Evolutionary conservation across 352 stramenopile species (phyloP).

Genomic region (Phytophthora cactorum): DNA sequence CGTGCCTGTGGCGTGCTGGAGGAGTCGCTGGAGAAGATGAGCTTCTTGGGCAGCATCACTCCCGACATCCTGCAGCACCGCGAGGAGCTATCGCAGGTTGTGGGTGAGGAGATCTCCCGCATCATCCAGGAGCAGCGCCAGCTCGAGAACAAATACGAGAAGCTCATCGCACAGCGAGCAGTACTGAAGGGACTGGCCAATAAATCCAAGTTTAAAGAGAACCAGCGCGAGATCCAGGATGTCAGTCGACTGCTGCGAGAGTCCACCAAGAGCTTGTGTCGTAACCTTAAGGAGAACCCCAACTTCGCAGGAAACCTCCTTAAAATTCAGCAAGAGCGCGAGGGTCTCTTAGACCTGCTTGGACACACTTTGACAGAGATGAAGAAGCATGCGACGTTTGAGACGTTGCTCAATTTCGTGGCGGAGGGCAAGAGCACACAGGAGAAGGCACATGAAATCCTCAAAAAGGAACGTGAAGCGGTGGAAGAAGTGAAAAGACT

Average conservation of each 20-base stretch:
- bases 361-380: slow-evolving; percentile 68
- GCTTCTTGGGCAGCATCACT: slow-evolving; percentile 91
- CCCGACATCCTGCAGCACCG: slow-evolving; percentile 92
- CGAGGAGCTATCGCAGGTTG: slow-evolving; percentile 92
- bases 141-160: slow-evolving; percentile 90
- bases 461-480: slow-evolving; percentile 87
- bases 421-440: slow-evolving; percentile 77
- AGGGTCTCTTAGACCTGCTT: slow-evolving; percentile 80
- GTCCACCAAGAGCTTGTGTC: slow-evolving; percentile 92
- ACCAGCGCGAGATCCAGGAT: slow-evolving; percentile 93
- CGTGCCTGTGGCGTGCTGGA: slow-evolving; percentile 86
- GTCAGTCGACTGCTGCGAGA: slow-evolving; percentile 89
- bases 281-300: slow-evolving; percentile 94
- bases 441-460: slow-evolving; percentile 80
- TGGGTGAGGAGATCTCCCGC: slow-evolving; percentile 93
- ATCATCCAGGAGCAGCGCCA: slow-evolving; percentile 92
- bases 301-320: slow-evolving; percentile 93
- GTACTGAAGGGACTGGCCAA: slow-evolving; percentile 91
- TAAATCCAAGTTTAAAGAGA: slow-evolving; percentile 94
- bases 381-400: slow-evolving; percentile 77
- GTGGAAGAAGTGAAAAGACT: slow-evolving; percentile 89
- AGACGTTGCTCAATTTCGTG: slow-evolving; percentile 78
- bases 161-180: slow-evolving; percentile 87
- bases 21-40: slow-evolving; percentile 92
- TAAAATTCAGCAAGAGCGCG: slow-evolving; percentile 93